Conservation (phyloP, 257 asterid genomes). For the Datura wrightii region DNA sequence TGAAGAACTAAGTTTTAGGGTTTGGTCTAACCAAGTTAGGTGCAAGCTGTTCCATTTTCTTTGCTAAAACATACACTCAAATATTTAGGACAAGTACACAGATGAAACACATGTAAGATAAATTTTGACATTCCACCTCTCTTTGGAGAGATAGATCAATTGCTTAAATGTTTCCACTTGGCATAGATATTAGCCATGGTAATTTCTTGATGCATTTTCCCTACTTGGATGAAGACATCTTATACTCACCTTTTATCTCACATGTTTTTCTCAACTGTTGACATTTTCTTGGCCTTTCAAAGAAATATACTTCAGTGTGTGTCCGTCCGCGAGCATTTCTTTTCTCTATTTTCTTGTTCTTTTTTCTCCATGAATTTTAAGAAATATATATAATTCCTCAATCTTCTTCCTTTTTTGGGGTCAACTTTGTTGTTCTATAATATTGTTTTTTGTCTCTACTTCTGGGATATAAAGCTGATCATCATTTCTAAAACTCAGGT, state of each 20-base stretch:
- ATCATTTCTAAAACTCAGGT: slow-evolving; percentile 72
- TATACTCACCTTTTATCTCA: slow-evolving; percentile 23
- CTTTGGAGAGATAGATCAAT: neutral
- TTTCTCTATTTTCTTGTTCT: neutral
- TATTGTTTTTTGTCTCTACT: slow-evolving; percentile 25
- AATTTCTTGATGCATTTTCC: neutral
- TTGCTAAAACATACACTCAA: neutral
- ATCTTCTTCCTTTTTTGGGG: neutral
- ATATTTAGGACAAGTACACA: slow-evolving; percentile 10
- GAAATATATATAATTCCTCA: neutral
- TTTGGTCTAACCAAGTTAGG: neutral
- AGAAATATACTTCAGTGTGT: slow-evolving; percentile 15
- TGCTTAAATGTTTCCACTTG: slow-evolving; percentile 15
- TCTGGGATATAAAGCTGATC: slow-evolving; percentile 49
- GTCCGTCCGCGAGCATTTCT: neutral
- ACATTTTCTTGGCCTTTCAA: slow-evolving; percentile 12
- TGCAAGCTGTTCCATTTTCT: neutral
- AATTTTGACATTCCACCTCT: neutral
- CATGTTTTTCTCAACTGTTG: neutral
- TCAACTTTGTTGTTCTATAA: neutral
- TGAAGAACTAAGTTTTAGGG: slow-evolving; percentile 19
- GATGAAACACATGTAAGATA: neutral
- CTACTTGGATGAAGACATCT: slow-evolving; percentile 9
- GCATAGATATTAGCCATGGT: neutral
- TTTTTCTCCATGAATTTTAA: slow-evolving; percentile 21